These are phyloP conservation scores for Discostella stelligeroides DNA, from an alignment of 108 stramenopile genomes.

Conservation along the genomic window DNA sequence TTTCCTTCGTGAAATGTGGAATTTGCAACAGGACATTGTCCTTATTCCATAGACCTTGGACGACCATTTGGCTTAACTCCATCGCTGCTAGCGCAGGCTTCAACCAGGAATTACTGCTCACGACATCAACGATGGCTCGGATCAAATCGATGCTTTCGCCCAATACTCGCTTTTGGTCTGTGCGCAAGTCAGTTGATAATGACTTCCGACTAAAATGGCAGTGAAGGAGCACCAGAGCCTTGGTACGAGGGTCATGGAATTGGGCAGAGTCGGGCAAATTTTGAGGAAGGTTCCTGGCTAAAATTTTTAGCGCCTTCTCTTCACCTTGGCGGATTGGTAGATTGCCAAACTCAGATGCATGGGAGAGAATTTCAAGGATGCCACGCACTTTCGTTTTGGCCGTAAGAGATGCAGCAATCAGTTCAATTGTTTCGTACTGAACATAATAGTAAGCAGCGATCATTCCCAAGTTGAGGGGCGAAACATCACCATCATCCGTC, in stretches of 20 bases:
- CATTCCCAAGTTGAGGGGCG: slow-evolving; percentile 98
- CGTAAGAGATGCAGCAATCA: slow-evolving; percentile 95
- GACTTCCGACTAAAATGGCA: slow-evolving; percentile 86
- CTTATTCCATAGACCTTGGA: slow-evolving; percentile 96
- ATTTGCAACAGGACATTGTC: slow-evolving; percentile 93
- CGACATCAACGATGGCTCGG: slow-evolving; percentile 97
- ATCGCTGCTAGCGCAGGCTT: slow-evolving; percentile 97
- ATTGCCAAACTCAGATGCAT: slow-evolving; percentile 88
- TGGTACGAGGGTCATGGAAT: slow-evolving; percentile 85
- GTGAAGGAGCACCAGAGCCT: slow-evolving; percentile 93
- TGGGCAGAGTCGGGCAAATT: slow-evolving; percentile 69
- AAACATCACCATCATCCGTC: slow-evolving; percentile 91
- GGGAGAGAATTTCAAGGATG: slow-evolving; percentile 94
- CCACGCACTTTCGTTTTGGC: slow-evolving; percentile 94
- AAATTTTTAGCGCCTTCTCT: slow-evolving; percentile 84
- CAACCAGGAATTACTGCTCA: slow-evolving; percentile 96
- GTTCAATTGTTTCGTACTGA: slow-evolving; percentile 96
- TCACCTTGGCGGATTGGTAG: slow-evolving; percentile 93
- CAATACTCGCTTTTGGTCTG: slow-evolving; percentile 86
- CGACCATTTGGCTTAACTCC: slow-evolving; percentile 99
- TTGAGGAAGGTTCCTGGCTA: slow-evolving; percentile 85
- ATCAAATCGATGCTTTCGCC: slow-evolving; percentile 80
- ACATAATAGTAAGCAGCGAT: slow-evolving; percentile 98
- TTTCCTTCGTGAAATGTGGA: slow-evolving; percentile 96
- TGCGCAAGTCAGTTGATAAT: slow-evolving; percentile 79